A percentile compares a stretch with the other conserved stretches of the same genome.
phyloP scores from a whole-genome alignment of 2,329 filamentous ascomycete genomes.

The Trichoderma breve region DNA sequence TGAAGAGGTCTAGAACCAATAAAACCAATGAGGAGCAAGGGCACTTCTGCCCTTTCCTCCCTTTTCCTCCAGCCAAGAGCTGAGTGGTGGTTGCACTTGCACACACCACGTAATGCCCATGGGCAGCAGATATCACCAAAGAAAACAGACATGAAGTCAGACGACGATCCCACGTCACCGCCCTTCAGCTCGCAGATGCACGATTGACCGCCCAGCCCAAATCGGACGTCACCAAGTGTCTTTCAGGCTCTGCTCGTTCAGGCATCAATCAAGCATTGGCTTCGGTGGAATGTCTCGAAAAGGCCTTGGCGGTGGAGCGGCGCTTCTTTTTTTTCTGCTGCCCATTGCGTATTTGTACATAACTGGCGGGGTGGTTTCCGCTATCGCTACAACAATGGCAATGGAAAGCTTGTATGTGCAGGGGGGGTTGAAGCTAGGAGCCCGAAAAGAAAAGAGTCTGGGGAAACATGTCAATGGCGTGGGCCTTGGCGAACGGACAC shows the following conservation, averaged over 20 bases:
- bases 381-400: background rate
- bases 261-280: constrained; percentile 13
- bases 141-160: background rate
- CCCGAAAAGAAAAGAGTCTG: background rate
- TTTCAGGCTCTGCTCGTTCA: background rate
- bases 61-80: background rate
- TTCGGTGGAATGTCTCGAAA: constrained; percentile 10
- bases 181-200: background rate
- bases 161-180: constrained; percentile 10
- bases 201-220: background rate
- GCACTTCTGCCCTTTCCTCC: background rate
- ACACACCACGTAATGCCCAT: background rate
- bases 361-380: background rate
- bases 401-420: background rate
- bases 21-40: background rate
- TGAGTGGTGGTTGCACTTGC: background rate
- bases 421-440: background rate
- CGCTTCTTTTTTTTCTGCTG: background rate
- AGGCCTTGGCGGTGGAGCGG: background rate
- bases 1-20: background rate
- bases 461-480: background rate
- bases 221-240: constrained; percentile 3
- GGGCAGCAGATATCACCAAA: background rate
- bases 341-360: background rate
- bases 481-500: background rate